phyloP scores from a whole-genome alignment of 106 monocot species.

The Hemerocallis citrina region DNA sequence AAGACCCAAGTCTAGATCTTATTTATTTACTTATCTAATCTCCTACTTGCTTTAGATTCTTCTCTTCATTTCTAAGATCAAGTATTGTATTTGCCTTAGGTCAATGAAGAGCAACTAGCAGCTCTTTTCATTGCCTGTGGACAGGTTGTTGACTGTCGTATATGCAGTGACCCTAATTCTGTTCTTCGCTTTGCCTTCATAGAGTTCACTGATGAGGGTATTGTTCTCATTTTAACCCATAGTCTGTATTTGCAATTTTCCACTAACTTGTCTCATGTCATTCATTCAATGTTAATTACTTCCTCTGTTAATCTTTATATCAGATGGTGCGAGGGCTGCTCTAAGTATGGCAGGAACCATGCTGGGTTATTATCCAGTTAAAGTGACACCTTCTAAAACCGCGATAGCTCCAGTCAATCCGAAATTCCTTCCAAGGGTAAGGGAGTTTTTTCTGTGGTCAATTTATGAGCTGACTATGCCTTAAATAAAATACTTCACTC shows the following conservation, averaged over 20 bases:
- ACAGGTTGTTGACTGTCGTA: slow-evolving; percentile 21
- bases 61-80: not conserved
- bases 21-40: not conserved
- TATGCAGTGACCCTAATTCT: slow-evolving; percentile 17
- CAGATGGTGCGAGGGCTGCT: slow-evolving; percentile 19
- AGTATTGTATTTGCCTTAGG: slow-evolving; percentile 1
- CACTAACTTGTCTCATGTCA: not conserved
- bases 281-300: not conserved
- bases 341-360: slow-evolving; percentile 15
- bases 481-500: too few species aligned
- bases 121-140: slow-evolving; percentile 18
- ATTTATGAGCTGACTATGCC: too few species aligned
- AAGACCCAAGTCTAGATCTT: not conserved
- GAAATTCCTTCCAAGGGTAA: slow-evolving; percentile 17
- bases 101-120: slow-evolving; percentile 18
- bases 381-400: slow-evolving; percentile 19
- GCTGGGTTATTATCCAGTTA: slow-evolving; percentile 22
- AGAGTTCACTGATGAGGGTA: slow-evolving; percentile 26
- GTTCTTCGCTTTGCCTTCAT: slow-evolving; percentile 22
- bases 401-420: slow-evolving; percentile 20
- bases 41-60: not conserved
- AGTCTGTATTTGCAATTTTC: not conserved
- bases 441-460: not conserved
- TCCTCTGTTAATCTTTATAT: not conserved
- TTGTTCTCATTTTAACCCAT: not conserved